Evolutionary conservation across 2,329 filamentous ascomycete species (phyloP).

Genomic region (Chalara sp.): DNA sequence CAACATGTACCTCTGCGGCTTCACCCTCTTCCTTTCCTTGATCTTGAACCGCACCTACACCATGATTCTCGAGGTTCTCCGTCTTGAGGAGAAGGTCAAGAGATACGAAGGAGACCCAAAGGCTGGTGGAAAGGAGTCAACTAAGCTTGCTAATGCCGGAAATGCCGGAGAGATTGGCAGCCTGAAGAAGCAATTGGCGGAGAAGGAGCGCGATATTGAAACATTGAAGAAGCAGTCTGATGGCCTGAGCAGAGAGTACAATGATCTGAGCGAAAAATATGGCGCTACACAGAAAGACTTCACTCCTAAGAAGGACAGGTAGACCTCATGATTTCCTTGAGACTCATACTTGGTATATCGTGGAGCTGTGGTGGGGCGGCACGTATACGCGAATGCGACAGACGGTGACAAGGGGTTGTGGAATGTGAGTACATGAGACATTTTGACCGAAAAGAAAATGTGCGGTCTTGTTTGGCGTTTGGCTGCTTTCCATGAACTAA

Average conservation of each 20-base stretch:
- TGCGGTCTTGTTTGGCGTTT: too few species aligned
- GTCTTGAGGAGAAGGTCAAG: conserved; percentile 89
- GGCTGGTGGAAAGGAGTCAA: conserved; percentile 58
- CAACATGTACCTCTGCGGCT: conserved; percentile 99
- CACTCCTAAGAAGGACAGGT: conserved; percentile 49
- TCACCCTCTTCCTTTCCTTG: conserved; percentile 96
- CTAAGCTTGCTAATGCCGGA: conserved; percentile 66
- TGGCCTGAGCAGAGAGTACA: conserved; percentile 77
- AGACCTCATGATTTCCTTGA: conserved; percentile 4
- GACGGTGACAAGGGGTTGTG: too few species aligned
- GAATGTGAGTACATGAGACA: too few species aligned
- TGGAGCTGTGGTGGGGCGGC: too few species aligned
- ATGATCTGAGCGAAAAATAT: conserved; percentile 76
- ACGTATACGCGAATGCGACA: too few species aligned
- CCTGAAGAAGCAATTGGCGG: conserved; percentile 58
- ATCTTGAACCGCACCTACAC: conserved; percentile 99
- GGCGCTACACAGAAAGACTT: conserved; percentile 43
- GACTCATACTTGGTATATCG: too few species aligned
- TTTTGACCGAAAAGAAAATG: too few species aligned
- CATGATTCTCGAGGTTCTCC: conserved; percentile 49
- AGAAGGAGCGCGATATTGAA: conserved; percentile 77
- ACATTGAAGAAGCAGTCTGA: conserved; percentile 89
- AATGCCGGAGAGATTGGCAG: conserved; percentile 67
- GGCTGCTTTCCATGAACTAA: too few species aligned
- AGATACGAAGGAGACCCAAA: conserved; percentile 63